Evolutionary conservation across 129 eudicot genomes (phyloP).

Genomic region (Silybum marianum): DNA sequence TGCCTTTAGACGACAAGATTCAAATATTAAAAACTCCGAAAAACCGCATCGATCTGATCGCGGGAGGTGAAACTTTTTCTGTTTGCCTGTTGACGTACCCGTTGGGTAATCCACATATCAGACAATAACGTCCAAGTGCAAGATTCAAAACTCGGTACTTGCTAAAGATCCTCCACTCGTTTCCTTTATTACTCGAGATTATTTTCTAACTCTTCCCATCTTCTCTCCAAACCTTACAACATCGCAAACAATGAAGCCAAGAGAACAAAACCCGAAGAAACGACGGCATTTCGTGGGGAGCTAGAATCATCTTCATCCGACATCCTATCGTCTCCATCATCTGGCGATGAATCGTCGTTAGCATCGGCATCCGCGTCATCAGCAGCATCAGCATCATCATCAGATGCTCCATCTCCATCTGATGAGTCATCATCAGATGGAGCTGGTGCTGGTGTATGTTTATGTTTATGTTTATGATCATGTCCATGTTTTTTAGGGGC

Average conservation of each 20-base stretch:
- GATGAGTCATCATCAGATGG: not conserved
- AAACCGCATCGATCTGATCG: not conserved
- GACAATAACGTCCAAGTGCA: not conserved
- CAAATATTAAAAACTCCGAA: not conserved
- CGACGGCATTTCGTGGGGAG: constrained; percentile 1
- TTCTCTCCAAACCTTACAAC: not conserved
- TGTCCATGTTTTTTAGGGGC: not conserved
- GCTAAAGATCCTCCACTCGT: not conserved
- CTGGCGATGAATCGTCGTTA: not conserved
- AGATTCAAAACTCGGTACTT: not conserved
- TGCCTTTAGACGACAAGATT: not conserved
- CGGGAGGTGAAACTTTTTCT: not conserved
- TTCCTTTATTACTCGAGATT: constrained; percentile 4
- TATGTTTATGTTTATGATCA: not conserved
- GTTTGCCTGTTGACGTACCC: not conserved
- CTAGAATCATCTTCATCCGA: not conserved
- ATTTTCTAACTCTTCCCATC: not conserved
- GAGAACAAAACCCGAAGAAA: not conserved
- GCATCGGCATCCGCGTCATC: not conserved
- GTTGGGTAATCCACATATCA: not conserved
- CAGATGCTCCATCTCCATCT: not conserved
- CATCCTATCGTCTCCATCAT: not conserved
- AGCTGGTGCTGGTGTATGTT: not conserved
- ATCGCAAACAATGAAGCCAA: constrained; percentile 5
- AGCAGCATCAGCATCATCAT: not conserved